Conservation (phyloP, 129 eudicot genomes). For the Escallonia herrerae region DNA sequence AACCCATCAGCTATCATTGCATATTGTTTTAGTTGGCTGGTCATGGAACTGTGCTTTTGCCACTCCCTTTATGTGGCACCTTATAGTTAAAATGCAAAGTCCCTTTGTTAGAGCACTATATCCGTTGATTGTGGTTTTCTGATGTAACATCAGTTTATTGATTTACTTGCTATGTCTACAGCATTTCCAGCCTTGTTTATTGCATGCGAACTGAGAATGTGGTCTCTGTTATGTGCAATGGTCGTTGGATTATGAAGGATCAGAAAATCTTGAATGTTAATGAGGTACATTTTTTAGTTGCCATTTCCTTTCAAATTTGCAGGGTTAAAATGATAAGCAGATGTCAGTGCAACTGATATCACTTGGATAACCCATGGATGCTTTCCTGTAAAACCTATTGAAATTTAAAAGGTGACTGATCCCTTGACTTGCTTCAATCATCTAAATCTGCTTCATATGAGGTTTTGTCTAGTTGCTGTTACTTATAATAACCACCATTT, state of each 20-base stretch:
- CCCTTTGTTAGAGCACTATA: neutral
- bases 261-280: constrained; percentile 57
- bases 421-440: too few relatives aligned
- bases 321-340: neutral
- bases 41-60: too few relatives aligned
- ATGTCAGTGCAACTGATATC: neutral
- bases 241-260: constrained; percentile 86
- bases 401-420: neutral
- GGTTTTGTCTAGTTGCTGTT: too few relatives aligned
- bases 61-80: too few relatives aligned
- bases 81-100: neutral
- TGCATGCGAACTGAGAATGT: constrained; percentile 82
- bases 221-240: constrained; percentile 83
- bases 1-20: too few relatives aligned
- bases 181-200: constrained; percentile 90
- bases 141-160: neutral
- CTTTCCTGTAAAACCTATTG: neutral
- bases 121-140: neutral
- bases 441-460: too few relatives aligned
- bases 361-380: neutral
- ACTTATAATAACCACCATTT: too few relatives aligned
- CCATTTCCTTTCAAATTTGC: neutral
- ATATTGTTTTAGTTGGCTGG: too few relatives aligned
- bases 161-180: constrained; percentile 26
- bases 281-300: constrained; percentile 42